Evolutionary conservation across 108 stramenopile species (phyloP), one percentile per base, ranked within the genome.

Genomic region (Skeletonema potamos): DNA sequence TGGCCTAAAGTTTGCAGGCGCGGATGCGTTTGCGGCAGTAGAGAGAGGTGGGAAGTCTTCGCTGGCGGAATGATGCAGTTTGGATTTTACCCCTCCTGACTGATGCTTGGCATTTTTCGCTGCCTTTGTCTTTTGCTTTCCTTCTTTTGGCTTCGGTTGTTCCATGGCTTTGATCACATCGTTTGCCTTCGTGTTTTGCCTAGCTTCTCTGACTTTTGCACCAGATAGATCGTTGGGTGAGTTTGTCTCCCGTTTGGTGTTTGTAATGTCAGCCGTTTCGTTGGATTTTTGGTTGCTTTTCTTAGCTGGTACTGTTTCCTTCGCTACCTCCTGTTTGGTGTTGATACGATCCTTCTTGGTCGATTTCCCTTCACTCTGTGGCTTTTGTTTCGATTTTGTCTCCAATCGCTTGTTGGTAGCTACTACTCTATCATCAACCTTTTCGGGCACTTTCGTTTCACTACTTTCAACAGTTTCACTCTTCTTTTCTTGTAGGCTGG

Each of bases 41-140:
- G 77, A 72, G 20, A 62, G 44, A 32, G 70, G 70, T 24, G 70
- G 60, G 20, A 68, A 70, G 41, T 67, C 65, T 58, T 55, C 55
- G n/a, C 54, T 51, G 20, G 37, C 43, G 36, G 46, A 27, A 24
- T 22, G 6, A 17, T 51, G 15, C 27, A 17, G 10, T 67, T 55
- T 54, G 22, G 66, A 62, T 27, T 58, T 13, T 13, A n/a, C 27
- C 2, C 22, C 27, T 54, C 66, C 48, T 26, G 62, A n/a, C 58
- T 57, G 10, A 15, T 10, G 18, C 27, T 58, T 29, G 6, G 39
- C 1, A 59, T 44, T 18, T 26, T n/a, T 59, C 30, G 10, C 17
- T 4, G 32, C 12, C 33, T 44, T 43, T 17, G 57, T 22, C 22
- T 51, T 51, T 27, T 62, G 51, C 27, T 72, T 63, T 32, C 51